Base-by-base conservation (phyloP, 768 basidiomycete genomes). In the Termitomyces sp. region DNA sequence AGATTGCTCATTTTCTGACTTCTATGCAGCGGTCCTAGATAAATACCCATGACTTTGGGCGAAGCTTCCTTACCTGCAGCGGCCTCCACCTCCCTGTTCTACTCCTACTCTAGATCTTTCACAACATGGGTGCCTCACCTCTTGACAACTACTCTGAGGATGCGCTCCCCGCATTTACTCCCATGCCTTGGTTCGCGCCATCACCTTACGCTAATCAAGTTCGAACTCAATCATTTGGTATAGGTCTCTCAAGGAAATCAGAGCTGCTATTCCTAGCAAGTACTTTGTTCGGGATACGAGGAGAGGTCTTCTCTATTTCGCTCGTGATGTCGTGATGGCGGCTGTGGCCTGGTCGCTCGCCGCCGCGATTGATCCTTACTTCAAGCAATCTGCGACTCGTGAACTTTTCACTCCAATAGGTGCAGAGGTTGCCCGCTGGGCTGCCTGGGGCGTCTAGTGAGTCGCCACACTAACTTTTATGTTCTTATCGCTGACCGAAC, bases 321-420 rank as follows among this genome's bases (percentile, higher is more conserved):
- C 50, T 13, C 50, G 50, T n/a, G 50, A 51, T 35, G 50, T 51
- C 18, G 12, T 51, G n/a, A 51, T 51, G 50, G 33, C 50, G 11
- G 33, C 33, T 51, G 32, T 51, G 50, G 50, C 50, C n/a, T 51
- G 50, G 50, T 51, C 50, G n/a, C 33, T 51, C n/a, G 50, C 50
- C 5, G n/a, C 33, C 9, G 6, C 33, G 1, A 51, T 51, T 12
- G 50, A 51, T 51, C 50, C 50, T 35, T 51, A 51, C 33, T 51
- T 51, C 50, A 51, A 51, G 6, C 33, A 35, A n/a, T 12, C 50
- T 51, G 8, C 33, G 8, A 35, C 50, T 33, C 50, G 50, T 20
- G n/a, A 51, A 51, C 2, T 35, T 13, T 33, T 51, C 50, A 51
- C 50, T 35, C 50, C 50, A 6, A 12, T 35, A 5, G 50, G 50